Conservation (phyloP, 345 rosid genomes). For the Dipteronia dyeriana region DNA sequence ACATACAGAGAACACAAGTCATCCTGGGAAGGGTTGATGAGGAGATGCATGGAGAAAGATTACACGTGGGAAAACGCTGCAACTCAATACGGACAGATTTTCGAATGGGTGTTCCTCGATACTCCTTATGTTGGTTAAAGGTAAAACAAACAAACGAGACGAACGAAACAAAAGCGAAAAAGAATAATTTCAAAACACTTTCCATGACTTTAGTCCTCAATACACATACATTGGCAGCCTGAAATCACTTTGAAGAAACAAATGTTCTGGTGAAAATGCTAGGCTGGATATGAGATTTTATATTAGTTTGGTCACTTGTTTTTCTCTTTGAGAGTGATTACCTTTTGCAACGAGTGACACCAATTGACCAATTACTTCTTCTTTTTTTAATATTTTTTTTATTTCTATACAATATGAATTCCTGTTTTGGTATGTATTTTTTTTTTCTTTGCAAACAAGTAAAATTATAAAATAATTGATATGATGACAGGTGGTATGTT, state of each 20-base stretch:
- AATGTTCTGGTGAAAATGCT: neutral
- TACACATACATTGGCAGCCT: neutral
- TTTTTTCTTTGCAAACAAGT: neutral
- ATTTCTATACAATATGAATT: neutral
- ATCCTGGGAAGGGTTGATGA: conserved; percentile 83
- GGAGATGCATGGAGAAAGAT: conserved; percentile 69
- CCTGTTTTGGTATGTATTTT: conserved; percentile 5
- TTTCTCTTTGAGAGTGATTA: neutral
- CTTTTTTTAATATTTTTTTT: no score
- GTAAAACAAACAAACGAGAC: neutral
- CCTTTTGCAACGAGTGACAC: neutral
- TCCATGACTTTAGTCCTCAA: neutral
- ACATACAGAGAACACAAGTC: conserved; percentile 73
- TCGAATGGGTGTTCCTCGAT: conserved; percentile 79
- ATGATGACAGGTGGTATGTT: neutral
- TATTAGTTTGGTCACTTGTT: neutral
- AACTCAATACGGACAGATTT: conserved; percentile 75
- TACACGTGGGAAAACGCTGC: conserved; percentile 92
- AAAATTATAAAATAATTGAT: neutral
- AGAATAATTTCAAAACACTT: neutral
- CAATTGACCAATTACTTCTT: neutral
- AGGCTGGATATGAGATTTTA: conserved; percentile 8
- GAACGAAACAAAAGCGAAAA: neutral
- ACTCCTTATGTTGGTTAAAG: conserved; percentile 61
- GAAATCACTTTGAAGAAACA: neutral